Evolutionary conservation across 2,329 filamentous ascomycete species (phyloP).

Genomic region (Aspergillus sp.): DNA sequence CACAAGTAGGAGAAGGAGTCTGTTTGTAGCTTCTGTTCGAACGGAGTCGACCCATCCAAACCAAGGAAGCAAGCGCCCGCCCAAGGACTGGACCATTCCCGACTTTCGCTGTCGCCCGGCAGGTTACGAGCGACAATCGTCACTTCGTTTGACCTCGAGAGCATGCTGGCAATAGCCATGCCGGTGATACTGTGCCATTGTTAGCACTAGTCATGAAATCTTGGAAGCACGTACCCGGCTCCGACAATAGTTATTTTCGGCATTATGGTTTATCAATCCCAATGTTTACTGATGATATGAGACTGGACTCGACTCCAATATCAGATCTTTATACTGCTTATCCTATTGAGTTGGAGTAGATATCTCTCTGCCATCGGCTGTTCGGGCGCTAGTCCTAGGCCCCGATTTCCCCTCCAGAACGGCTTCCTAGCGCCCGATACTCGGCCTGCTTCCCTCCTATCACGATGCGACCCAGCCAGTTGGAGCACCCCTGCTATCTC

Average conservation of each 20-base stretch:
- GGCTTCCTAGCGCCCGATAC: neutral
- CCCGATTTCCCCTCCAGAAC: neutral
- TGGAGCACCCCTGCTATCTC: neutral
- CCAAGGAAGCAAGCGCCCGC: constrained; percentile 35
- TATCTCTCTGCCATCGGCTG: neutral
- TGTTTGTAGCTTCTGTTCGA: constrained; percentile 31
- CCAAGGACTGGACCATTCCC: constrained; percentile 33
- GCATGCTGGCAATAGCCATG: constrained; percentile 10
- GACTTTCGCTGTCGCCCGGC: constrained; percentile 26
- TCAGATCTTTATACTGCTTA: neutral
- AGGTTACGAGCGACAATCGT: constrained; percentile 36
- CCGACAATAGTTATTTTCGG: constrained; percentile 17
- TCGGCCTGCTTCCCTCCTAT: neutral
- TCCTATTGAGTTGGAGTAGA: neutral
- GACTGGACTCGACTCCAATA: neutral
- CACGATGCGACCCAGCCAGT: neutral
- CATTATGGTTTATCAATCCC: neutral
- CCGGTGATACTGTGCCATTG: constrained; percentile 5
- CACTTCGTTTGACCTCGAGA: constrained; percentile 14
- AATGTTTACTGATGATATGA: neutral
- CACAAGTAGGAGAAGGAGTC: constrained; percentile 11
- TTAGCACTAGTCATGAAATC: neutral
- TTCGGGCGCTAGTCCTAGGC: neutral
- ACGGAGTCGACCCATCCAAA: constrained; percentile 12
- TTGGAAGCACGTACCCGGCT: neutral